These are phyloP conservation scores for Hordeum marinum DNA, from an alignment of 176 grass and related monocot genomes.

Conservation along the genomic window DNA sequence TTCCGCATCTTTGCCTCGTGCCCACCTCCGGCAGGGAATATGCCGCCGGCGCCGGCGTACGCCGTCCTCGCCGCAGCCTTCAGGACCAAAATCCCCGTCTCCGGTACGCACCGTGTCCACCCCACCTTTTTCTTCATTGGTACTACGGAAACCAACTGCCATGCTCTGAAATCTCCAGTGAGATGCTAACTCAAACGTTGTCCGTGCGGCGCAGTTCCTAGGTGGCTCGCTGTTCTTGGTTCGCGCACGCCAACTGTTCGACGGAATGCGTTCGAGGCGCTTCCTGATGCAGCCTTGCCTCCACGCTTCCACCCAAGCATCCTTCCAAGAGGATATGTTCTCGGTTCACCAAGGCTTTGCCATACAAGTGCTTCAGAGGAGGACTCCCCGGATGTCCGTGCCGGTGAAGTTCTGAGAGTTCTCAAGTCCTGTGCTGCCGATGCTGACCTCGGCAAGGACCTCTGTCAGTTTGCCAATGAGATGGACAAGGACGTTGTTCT, in stretches of 20 bases:
- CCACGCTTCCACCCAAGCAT: background rate
- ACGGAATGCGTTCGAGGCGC: background rate
- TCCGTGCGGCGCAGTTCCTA: background rate
- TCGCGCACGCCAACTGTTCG: background rate
- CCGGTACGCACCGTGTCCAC: background rate
- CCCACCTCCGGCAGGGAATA: slow-evolving; percentile 3
- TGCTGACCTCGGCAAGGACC: slow-evolving; percentile 1
- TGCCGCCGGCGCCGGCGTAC: slow-evolving; percentile 7
- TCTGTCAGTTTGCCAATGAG: slow-evolving; percentile 16
- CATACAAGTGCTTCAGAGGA: background rate
- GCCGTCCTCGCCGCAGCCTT: slow-evolving; percentile 6
- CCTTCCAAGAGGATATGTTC: background rate
- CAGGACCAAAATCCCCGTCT: background rate
- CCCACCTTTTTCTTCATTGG: too few species aligned
- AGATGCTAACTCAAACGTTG: background rate
- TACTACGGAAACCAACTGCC: too few species aligned
- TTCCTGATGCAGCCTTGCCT: background rate
- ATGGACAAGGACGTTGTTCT: slow-evolving; percentile 51
- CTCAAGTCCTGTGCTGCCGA: slow-evolving; percentile 27
- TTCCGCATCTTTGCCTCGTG: too few species aligned
- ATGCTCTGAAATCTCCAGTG: too few species aligned
- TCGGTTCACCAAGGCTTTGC: background rate
- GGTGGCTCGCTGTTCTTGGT: background rate
- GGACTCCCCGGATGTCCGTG: background rate
- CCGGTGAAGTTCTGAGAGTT: slow-evolving; percentile 18